Evolutionary conservation across 768 basidiomycete species (phyloP), one percentile per base, ranked within the genome.

Genomic region (Termitomyces sp.): DNA sequence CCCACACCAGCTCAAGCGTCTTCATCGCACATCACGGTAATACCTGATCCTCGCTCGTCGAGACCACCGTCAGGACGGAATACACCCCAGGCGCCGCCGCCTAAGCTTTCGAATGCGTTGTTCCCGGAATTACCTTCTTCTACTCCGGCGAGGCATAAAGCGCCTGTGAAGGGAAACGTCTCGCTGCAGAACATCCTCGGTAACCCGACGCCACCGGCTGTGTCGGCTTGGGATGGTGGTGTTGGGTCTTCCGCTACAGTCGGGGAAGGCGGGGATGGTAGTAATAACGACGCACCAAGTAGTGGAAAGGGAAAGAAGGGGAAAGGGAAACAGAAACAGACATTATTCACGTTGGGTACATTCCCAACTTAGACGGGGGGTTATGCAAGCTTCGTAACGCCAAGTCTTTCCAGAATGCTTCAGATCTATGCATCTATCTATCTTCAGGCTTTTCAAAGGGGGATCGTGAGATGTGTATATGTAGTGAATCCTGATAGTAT

Each of bases 251-350:
- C 61, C 16, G 54, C 53, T 43, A 55, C 54, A 13, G 53, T 53
- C 27, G 63, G 49, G 34, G 36, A 50, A 46, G 18, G 22, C 50
- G 62, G 56, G 26, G 61, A 39, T 57, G 63, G 50, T 29, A 56
- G 29, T 46, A 20, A 16, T 12, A 48, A 36, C 7, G 64, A 59
- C 20, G 41, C 56, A 4, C 61, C 60, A 14, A 53, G 61, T 37
- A 57, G 57, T 41, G 64, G 62, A 0, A 87, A 83, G 63, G 83
- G 82, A 34, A 90, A 84, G 78, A 92, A 90, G 71, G 81, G 82
- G 0, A 94, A 92, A 67, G 85, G 84, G 1, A 92, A 92, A 70
- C 83, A 85, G 68, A 93, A 93, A 72, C 89, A 93, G 77, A 92
- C 84, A 9, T 69, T 94, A 61, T 94, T 93, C 64, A 92, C 78